phyloP scores from a whole-genome alignment of 1,139 yeast genomes.

The Scheffersomyces lignicola region DNA sequence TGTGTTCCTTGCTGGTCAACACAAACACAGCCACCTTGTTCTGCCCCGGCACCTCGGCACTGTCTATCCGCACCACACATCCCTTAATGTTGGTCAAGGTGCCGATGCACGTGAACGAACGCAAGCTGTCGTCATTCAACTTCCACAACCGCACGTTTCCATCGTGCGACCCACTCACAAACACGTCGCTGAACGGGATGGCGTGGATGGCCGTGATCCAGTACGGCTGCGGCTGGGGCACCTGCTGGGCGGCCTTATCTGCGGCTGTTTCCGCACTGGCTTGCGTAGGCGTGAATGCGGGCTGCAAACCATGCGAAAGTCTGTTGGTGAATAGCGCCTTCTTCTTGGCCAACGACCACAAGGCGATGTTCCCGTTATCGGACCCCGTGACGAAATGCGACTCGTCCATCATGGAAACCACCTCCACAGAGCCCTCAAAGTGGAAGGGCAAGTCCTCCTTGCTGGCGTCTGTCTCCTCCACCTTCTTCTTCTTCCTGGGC shows the following conservation, averaged over 20 bases:
- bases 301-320: constrained; percentile 76
- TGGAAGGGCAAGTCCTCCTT: constrained; percentile 34
- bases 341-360: constrained; percentile 91
- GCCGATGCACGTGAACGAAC: constrained; percentile 59
- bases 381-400: constrained; percentile 91
- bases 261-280: constrained; percentile 70
- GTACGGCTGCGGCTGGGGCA: constrained; percentile 74
- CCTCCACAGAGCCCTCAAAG: constrained; percentile 88
- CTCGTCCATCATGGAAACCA: constrained; percentile 89
- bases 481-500: constrained; percentile 38
- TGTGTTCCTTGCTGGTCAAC: constrained; percentile 78
- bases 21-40: constrained; percentile 60
- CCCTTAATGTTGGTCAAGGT: constrained; percentile 65
- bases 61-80: constrained; percentile 66
- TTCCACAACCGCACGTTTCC: constrained; percentile 81
- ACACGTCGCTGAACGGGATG: constrained; percentile 85
- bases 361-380: constrained; percentile 83
- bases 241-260: constrained; percentile 43
- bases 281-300: constrained; percentile 41
- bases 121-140: constrained; percentile 55
- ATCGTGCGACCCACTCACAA: constrained; percentile 85
- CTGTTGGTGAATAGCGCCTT: constrained; percentile 74
- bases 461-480: constrained; percentile 15
- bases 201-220: constrained; percentile 84
- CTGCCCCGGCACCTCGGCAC: constrained; percentile 55